Conservation (phyloP, 208 protist species). For the Trypanosoma melophagium region DNA sequence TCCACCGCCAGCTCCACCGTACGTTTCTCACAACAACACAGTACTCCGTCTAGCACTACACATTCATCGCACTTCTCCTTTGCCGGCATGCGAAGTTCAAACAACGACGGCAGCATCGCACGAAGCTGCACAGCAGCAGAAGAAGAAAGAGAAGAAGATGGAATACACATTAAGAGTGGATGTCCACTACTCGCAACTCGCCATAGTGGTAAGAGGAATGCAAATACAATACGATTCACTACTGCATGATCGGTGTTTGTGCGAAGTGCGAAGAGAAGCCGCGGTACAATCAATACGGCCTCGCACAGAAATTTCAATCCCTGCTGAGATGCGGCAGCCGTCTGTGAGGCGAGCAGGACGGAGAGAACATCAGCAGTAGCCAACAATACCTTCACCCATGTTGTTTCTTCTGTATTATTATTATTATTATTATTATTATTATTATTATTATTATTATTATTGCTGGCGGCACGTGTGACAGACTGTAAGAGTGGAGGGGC, state of each 20-base stretch:
- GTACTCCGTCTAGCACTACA: constrained; percentile 38
- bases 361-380: constrained; percentile 18
- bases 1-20: constrained; percentile 54
- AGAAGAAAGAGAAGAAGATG: neutral
- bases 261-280: constrained; percentile 34
- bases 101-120: constrained; percentile 20
- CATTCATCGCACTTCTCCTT: neutral
- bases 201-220: constrained; percentile 55
- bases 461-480: constrained; percentile 16
- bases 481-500: constrained; percentile 25
- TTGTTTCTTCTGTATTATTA: neutral
- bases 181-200: constrained; percentile 46
- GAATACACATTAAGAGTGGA: constrained; percentile 20
- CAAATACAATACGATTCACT: constrained; percentile 42
- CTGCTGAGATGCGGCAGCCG: neutral
- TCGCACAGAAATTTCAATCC: constrained; percentile 1
- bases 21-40: constrained; percentile 38
- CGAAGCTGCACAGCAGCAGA: neutral
- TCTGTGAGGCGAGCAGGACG: constrained; percentile 5
- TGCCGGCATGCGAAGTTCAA: constrained; percentile 24
- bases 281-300: constrained; percentile 15
- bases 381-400: neutral
- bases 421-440: constrained; percentile 2
- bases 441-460: constrained; percentile 11
- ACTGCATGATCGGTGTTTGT: constrained; percentile 24